Evolutionary conservation across 768 basidiomycete genomes (phyloP).

Genomic region (Lactarius pseudohatsudake): DNA sequence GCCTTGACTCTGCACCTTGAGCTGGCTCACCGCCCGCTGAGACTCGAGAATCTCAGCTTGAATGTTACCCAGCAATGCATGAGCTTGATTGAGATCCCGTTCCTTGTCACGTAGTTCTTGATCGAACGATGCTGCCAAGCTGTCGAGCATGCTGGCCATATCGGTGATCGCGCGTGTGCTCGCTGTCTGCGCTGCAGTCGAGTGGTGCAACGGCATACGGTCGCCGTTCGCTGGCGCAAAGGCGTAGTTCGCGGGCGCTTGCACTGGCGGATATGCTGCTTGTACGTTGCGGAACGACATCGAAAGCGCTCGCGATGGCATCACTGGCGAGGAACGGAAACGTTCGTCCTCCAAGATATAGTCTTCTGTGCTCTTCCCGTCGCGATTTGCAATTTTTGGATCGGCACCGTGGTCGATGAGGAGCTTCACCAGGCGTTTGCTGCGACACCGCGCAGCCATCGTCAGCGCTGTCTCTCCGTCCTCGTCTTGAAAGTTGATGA

Average conservation of each 20-base stretch:
- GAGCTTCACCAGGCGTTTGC: constrained; percentile 92
- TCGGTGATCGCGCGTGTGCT: constrained; percentile 84
- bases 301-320: constrained; percentile 60
- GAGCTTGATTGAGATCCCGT: constrained; percentile 86
- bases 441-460: constrained; percentile 92
- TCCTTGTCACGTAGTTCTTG: constrained; percentile 90
- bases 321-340: constrained; percentile 87
- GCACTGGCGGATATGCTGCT: constrained; percentile 52
- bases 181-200: constrained; percentile 80
- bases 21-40: constrained; percentile 68
- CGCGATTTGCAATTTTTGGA: constrained; percentile 90
- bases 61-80: constrained; percentile 80
- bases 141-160: constrained; percentile 82
- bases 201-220: constrained; percentile 78
- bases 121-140: constrained; percentile 86
- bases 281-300: constrained; percentile 78
- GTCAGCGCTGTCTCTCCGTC: constrained; percentile 98
- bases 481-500: constrained; percentile 99
- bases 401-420: constrained; percentile 96
- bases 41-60: constrained; percentile 89
- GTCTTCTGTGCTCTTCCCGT: constrained; percentile 96
- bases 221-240: constrained; percentile 56
- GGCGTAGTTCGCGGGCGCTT: constrained; percentile 42
- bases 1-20: constrained; percentile 66
- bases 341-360: constrained; percentile 99